Evolutionary conservation across 306 rosid species (phyloP), one percentile per base, ranked within the genome.

Genomic region (Rosa rugosa): DNA sequence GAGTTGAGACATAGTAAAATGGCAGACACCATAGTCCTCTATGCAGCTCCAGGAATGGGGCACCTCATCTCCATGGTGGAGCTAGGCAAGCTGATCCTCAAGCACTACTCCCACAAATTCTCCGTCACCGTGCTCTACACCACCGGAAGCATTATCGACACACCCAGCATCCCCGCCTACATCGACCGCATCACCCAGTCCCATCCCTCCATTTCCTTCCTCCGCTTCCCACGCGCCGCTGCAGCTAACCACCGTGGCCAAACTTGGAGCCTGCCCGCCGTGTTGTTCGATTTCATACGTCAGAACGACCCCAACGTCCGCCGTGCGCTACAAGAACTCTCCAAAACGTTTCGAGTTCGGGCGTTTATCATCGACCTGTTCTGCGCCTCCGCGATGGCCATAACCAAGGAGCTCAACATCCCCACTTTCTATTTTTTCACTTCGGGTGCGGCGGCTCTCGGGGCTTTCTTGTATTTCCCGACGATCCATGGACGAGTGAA

Each of bases 21-120:
- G 46, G 12, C 62, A 8, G 80, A 79, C 6, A 17, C 79, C 4
- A 44, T 86, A 3, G 83, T 86, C 1, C 44, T 86, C 5, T 80
- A 69, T 5, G 41, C 89, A 62, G 16, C 83, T n/a, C 89, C 85
- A 9, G 81, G 75, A 42, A 80, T 78, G 20, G 81, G 89, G 2
- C 89, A 86, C 53, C 2, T 83, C 0, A 12, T 86, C 34, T 66
- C 83, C 73, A 83, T 81, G 87, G 85, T 86, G 3, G 87, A 86
- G 87, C 74, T 86, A 1, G 87, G 77, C 71, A 83, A 75, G 81
- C 75, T 86, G 50, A 68, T 83, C 6, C 77, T 76, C 62, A 77
- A 14, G 25, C 85, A 59, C 2, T 70, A 71, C 64, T 0, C 50
- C 31, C 31, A 57, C 72, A 51, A 67, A 27, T 80, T 75, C 83